A percentile compares a stretch with the other conserved stretches of the same genome.
Conservation (phyloP, 1,284 basidiomycete genomes). For the Coriolopsis trogii region DNA sequence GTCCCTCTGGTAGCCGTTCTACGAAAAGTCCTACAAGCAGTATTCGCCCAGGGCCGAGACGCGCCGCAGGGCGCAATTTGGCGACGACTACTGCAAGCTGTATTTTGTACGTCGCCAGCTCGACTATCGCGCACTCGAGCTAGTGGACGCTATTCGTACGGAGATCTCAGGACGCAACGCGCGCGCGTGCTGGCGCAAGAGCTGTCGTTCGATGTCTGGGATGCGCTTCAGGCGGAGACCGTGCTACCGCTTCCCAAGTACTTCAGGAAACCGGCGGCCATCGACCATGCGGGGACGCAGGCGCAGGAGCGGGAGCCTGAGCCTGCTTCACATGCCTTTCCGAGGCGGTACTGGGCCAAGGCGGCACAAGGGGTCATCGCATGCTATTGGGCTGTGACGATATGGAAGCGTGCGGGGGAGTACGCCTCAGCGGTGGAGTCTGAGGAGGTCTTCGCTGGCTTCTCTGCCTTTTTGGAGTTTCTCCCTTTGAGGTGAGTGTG, state of each 20-base stretch:
- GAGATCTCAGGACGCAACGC: conserved; percentile 38
- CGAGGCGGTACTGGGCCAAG: no score
- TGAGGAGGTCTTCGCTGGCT: no score
- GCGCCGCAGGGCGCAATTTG: conserved; percentile 32
- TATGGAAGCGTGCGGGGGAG: no score
- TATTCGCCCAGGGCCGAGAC: conserved; percentile 39
- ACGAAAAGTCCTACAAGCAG: conserved; percentile 49
- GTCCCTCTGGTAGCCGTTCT: conserved; percentile 53
- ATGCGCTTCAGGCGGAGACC: conserved; percentile 46
- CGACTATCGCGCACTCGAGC: conserved; percentile 44
- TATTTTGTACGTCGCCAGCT: conserved; percentile 47
- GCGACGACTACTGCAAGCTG: conserved; percentile 47
- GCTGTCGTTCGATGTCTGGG: conserved; percentile 56
- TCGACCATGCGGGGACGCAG: no score
- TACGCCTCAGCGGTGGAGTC: no score
- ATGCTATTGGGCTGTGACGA: no score
- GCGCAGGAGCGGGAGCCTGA: no score
- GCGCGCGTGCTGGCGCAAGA: conserved; percentile 40
- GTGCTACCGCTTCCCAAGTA: conserved; percentile 38
- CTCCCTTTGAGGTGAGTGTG: no score
- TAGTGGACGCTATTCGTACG: conserved; percentile 44
- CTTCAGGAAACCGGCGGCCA: no score
- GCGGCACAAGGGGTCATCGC: no score
- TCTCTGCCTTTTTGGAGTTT: no score
- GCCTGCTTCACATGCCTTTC: no score